A percentile compares a stretch with the other conserved stretches of the same genome.
Conservation (phyloP, 108 stramenopile species). For the Pelagomonas calceolata region DNA sequence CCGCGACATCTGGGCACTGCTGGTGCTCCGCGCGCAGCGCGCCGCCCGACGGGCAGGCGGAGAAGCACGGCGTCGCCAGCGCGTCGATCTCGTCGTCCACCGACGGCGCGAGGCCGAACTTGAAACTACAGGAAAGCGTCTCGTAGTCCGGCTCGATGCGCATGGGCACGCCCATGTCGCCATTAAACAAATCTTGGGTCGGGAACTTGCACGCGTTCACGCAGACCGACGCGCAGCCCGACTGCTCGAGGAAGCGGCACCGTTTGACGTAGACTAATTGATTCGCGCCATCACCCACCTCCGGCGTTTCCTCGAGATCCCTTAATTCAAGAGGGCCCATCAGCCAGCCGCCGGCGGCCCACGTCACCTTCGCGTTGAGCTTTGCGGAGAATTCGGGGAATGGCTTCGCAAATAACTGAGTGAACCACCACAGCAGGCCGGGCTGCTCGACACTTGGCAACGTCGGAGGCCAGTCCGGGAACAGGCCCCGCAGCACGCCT, state of each 20-base stretch:
- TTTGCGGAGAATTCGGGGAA: slow-evolving; percentile 53
- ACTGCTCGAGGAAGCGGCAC: slow-evolving; percentile 81
- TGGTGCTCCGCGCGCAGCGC: too few relatives aligned
- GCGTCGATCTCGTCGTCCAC: slow-evolving; percentile 36
- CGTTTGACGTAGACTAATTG: slow-evolving; percentile 75
- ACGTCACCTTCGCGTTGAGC: slow-evolving; percentile 81
- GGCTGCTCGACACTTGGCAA: too few relatives aligned
- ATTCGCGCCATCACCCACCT: slow-evolving; percentile 12
- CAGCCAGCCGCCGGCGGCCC: slow-evolving; percentile 65
- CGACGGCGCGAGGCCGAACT: slow-evolving; percentile 56
- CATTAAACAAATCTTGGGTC: slow-evolving; percentile 73
- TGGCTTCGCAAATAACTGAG: slow-evolving; percentile 25
- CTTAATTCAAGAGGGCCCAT: slow-evolving; percentile 67
- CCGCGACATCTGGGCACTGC: too few relatives aligned
- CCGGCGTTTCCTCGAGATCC: slow-evolving; percentile 19
- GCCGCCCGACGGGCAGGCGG: background rate
- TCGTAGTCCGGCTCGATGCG: slow-evolving; percentile 78
- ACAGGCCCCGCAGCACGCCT: too few relatives aligned
- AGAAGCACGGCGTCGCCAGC: background rate
- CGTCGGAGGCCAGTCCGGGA: too few relatives aligned
- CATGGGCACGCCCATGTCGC: slow-evolving; percentile 69
- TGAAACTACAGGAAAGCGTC: slow-evolving; percentile 69
- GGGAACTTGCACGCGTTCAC: slow-evolving; percentile 88
- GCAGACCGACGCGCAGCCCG: slow-evolving; percentile 75
- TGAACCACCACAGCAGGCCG: slow-evolving; percentile 11